Percentiles rank a stretch among this genome's conserved stretches.
These are phyloP conservation scores for Didymella pomorum DNA, from an alignment of 2,329 filamentous ascomycete species.

Conservation along the genomic window DNA sequence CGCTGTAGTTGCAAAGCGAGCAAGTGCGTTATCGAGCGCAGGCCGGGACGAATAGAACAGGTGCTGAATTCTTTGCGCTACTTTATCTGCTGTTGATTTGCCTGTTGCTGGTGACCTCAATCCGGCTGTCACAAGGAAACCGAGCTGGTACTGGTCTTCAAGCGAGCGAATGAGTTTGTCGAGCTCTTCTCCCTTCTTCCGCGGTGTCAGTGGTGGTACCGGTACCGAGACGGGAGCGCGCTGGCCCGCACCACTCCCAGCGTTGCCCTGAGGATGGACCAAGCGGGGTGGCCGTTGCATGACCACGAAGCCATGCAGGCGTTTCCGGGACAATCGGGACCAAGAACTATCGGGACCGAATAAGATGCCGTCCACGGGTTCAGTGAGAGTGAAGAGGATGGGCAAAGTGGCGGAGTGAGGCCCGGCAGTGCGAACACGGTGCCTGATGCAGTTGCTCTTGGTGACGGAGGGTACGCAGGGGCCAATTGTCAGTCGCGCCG, in stretches of 20 bases:
- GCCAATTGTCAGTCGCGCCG: slow-evolving; percentile 10
- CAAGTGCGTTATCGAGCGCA: slow-evolving; percentile 28
- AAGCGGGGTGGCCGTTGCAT: slow-evolving; percentile 21
- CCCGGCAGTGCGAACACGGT: slow-evolving; percentile 28
- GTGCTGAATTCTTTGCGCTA: slow-evolving; percentile 28
- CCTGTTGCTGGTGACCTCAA: slow-evolving; percentile 35
- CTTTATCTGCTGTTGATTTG: slow-evolving; percentile 20
- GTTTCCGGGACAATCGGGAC: neutral
- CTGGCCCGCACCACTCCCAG: slow-evolving; percentile 5
- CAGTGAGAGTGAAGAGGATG: neutral
- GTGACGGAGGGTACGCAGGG: slow-evolving; percentile 12
- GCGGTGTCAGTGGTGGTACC: slow-evolving; percentile 27
- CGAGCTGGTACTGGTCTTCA: slow-evolving; percentile 34
- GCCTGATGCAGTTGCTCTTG: slow-evolving; percentile 34
- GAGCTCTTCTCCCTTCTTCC: slow-evolving; percentile 25
- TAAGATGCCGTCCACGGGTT: neutral
- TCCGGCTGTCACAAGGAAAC: slow-evolving; percentile 22
- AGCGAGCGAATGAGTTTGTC: slow-evolving; percentile 29
- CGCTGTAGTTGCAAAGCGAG: slow-evolving; percentile 27
- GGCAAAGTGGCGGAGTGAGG: slow-evolving; percentile 4
- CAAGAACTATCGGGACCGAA: neutral
- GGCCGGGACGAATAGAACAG: slow-evolving; percentile 27
- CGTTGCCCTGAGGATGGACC: slow-evolving; percentile 1
- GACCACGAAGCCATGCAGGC: slow-evolving; percentile 14
- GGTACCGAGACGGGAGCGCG: slow-evolving; percentile 25